Evolutionary conservation across 257 asterid species (phyloP).

Genomic region (Gentiana macrophylla): DNA sequence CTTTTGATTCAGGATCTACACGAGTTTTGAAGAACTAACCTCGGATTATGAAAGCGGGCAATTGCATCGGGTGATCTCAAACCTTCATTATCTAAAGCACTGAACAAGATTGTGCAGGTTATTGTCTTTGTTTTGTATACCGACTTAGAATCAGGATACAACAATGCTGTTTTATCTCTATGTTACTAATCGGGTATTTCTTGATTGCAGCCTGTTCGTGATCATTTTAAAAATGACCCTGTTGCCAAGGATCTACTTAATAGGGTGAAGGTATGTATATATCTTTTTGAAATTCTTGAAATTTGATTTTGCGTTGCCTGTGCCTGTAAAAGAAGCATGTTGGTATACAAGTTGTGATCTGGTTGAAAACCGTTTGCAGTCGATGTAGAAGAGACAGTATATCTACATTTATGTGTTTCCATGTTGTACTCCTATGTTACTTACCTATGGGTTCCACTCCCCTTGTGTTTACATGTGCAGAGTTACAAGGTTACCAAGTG

Average conservation of each 20-base stretch:
- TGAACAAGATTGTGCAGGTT: slow-evolving; percentile 73
- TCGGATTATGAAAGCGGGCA: slow-evolving; percentile 71
- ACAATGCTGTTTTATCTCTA: no score
- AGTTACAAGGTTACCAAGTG: slow-evolving; percentile 45
- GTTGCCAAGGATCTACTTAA: slow-evolving; percentile 61
- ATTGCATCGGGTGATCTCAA: slow-evolving; percentile 83
- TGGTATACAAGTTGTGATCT: not conserved
- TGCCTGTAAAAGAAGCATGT: not conserved
- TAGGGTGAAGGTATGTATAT: slow-evolving; percentile 53
- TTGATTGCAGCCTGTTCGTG: slow-evolving; percentile 63
- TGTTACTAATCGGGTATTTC: not conserved
- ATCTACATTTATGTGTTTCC: not conserved
- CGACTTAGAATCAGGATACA: no score
- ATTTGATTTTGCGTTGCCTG: slow-evolving; percentile 1
- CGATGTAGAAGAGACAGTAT: not conserved
- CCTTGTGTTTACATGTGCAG: slow-evolving; percentile 19
- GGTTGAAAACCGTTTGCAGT: not conserved
- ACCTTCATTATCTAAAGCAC: slow-evolving; percentile 68
- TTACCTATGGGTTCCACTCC: no score
- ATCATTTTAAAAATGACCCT: slow-evolving; percentile 55
- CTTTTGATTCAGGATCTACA: slow-evolving; percentile 40
- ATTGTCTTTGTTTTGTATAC: not conserved
- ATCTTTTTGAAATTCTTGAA: not conserved
- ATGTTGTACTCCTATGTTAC: not conserved
- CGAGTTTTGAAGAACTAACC: slow-evolving; percentile 49